Base-by-base conservation (phyloP, 345 rosid species). In the Hypericum perforatum region DNA sequence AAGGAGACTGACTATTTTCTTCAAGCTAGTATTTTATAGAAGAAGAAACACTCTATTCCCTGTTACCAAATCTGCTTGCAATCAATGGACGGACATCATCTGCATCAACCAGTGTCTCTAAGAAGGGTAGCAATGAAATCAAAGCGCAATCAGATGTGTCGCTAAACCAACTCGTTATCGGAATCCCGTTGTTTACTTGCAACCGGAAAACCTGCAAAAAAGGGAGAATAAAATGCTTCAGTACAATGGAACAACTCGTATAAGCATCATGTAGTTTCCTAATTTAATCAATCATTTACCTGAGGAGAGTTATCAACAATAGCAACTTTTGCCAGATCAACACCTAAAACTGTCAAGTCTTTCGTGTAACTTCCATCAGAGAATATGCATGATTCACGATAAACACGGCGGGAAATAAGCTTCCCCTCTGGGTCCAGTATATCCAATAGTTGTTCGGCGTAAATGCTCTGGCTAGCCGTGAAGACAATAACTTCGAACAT, bases 391-490 rank as follows among this genome's bases (percentile, higher is more conserved):
- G 99, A 89, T 62, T 94, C 96, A 41, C 97, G 97, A 57, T 64
- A 94, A 40, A 94, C 92, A 49, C 97, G 85, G 59, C 86, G 99
- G 49, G 97, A 94, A 62, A 94, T 84, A 46, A 86, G 51, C 60
- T 80, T 94, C 76, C 95, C 84, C 75, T 75, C 89, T 32, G 99
- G 99, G 68, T 94, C 99, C n/a, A 94, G 97, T 63, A 94, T 91
- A 63, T 94, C 89, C 61, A 94, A 79, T 56, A 94, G 97, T 57
- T 94, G 97, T 62, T 86, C 95, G 0, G 99, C 99, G 57, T 94
- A 94, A 43, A 94, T 89, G 54, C 97, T 89, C 70, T 86, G 97
- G 68, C 99, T 94, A 43, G 99, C 99, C 15, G 99, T 94, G 69
- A 94, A 94, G 68, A 94, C 86, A 44, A 86, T 79, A 46, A 94